Conservation (phyloP, 1,284 basidiomycete species). For the Mycena sp. region DNA sequence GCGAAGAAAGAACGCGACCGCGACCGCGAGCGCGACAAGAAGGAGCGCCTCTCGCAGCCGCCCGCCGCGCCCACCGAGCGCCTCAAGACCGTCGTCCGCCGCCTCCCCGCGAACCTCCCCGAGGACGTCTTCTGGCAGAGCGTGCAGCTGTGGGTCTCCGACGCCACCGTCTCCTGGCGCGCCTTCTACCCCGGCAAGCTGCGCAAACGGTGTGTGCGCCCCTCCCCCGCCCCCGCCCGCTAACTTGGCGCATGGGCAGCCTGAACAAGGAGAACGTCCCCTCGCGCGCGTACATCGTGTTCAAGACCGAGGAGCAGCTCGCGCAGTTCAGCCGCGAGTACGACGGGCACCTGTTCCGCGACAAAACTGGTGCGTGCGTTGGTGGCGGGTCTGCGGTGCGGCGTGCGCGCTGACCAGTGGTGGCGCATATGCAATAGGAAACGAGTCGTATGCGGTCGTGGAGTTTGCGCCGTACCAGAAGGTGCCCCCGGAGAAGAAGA, state of each 20-base stretch:
- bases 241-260: conserved; percentile 55
- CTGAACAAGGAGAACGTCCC: conserved; percentile 83
- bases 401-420: conserved; percentile 9
- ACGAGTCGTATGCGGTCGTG: conserved; percentile 88
- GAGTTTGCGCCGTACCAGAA: conserved; percentile 96
- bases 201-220: conserved; percentile 68
- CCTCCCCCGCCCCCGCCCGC: too few relatives aligned
- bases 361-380: conserved; percentile 80
- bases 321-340: conserved; percentile 85
- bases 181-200: conserved; percentile 75
- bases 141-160: conserved; percentile 84
- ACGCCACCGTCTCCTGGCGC: conserved; percentile 78
- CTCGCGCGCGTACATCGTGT: conserved; percentile 93
- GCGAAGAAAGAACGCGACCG: conserved; percentile 48
- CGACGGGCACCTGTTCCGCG: conserved; percentile 92
- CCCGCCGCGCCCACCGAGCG: conserved; percentile 55
- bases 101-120: conserved; percentile 92
- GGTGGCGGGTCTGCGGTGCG: not conserved
- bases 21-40: conserved; percentile 45
- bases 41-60: conserved; percentile 36
- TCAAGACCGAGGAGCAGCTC: conserved; percentile 79
- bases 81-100: conserved; percentile 89
- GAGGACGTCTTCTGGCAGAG: conserved; percentile 95
- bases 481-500: conserved; percentile 78
- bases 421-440: too few relatives aligned